Base-by-base conservation (phyloP, 2,329 filamentous ascomycete genomes). In the Scleromitrula shiraiana region DNA sequence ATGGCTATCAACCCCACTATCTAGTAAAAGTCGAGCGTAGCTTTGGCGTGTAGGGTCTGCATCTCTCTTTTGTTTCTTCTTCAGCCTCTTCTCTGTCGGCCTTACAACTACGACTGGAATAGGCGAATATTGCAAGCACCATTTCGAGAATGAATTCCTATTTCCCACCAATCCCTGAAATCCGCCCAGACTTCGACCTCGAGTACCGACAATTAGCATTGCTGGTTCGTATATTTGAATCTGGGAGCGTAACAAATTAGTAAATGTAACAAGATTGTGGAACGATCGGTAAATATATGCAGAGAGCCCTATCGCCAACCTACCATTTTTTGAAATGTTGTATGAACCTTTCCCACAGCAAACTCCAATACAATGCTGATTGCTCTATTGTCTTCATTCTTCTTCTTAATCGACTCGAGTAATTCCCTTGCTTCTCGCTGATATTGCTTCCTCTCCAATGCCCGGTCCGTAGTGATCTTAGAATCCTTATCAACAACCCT, bases 91-190 rank as follows among this genome's bases (percentile, higher is more conserved):
- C 15, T 77, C 76, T 7, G 78, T 78, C 17, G 83, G 82, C 5
- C 83, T 76, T 1, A 87, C 83, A 33, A 88, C 83, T 41, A 87
- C 83, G 12, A 87, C 83, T 1, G 83, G 83, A 10, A 88, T 82
- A 1, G 83, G 83, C 0, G 80, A 85, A 61, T 85, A 82, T 59
- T 87, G 83, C 15, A 87, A 69, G 59, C 83, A 87, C 65, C 85
- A 87, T 63, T 86, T 86, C 8, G 81, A 85, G 19, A 87, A 81
- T 3, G 80, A 84, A 37, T 64, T 65, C 30, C 60, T 59, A 24
- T 82, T 82, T 9, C 77, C 79, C 5, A 87, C 71, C 14, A 88
- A 66, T 39, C 81, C 80, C 65, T 86, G 82, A 53, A 87, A 79
- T 6, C 83, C 82, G 36, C 80, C 81, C 5, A 86, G 66, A 56